Evolutionary conservation across 2,329 filamentous ascomycete genomes (phyloP), one percentile per base, ranked within the genome.

Genomic region (Fulvia fulva): DNA sequence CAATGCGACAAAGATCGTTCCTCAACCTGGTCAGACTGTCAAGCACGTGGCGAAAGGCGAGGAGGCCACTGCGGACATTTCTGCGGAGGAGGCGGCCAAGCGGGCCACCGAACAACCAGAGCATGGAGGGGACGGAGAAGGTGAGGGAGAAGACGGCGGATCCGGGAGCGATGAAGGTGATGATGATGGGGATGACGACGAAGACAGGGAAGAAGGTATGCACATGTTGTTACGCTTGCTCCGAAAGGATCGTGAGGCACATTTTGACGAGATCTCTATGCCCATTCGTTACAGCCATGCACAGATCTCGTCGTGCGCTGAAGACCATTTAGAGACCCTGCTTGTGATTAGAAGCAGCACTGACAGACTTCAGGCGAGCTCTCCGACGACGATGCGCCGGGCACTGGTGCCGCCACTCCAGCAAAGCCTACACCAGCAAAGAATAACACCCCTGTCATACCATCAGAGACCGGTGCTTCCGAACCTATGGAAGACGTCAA

Each of bases 151-250:
- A 12, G 76, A 70, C 9, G 77, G 77, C 4, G 77, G 75, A 12
- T 75, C 78, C 2, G 80, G 77, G 5, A 77, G 75, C 3, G 79
- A 79, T 26, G 81, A 81, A 46, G 37, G 37, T 7, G 37, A 50
- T 26, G 80, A 77, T n/a, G 80, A 80, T 34, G 77, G 75, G 1
- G 77, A 75, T 11, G 76, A 79, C 19, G 77, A 78, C n/a, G 77
- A 78, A 14, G 73, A 77, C 51, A 62, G 68, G 34, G 71, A 73
- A 46, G 72, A 72, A 14, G 72, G 47, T 32, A 41, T 8, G 37
- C 37, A 19, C 37, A 16, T 41, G 5, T 41, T 14, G 37, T 5
- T 7, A n/a, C 16, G 3, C 4, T n/a, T n/a, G 3, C 14, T 14
- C 37, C 8, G 16, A 41, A n/a, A 41, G 8, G 37, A 41, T 41